Conservation (phyloP, 1,284 basidiomycete genomes). For the Marasmius sp. region DNA sequence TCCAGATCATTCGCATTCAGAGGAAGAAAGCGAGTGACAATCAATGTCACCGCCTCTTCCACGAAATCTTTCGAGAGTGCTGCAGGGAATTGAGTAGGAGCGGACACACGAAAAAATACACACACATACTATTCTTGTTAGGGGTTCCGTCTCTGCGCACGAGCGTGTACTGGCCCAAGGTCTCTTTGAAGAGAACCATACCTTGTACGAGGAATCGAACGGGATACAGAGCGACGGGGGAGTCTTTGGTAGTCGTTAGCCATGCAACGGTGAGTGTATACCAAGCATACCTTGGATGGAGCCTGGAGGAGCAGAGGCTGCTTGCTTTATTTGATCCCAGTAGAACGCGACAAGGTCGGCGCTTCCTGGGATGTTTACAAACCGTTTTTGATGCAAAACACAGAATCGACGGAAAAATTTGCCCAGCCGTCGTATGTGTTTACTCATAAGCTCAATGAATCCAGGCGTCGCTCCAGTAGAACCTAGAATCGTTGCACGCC, state of each 20-base stretch:
- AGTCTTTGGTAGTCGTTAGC: slow-evolving; percentile 31
- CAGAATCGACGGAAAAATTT: slow-evolving; percentile 78
- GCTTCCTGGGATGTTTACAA: slow-evolving; percentile 63
- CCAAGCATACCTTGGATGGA: slow-evolving; percentile 53
- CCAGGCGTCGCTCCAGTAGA: slow-evolving; percentile 26
- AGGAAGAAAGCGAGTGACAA: slow-evolving; percentile 83
- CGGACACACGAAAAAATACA: neutral
- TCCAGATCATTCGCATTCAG: slow-evolving; percentile 78
- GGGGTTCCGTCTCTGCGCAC: slow-evolving; percentile 55
- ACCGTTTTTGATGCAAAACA: slow-evolving; percentile 55
- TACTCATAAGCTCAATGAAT: slow-evolving; percentile 57
- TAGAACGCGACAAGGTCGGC: slow-evolving; percentile 71
- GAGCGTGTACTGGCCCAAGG: slow-evolving; percentile 71
- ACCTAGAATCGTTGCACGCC: slow-evolving; percentile 26
- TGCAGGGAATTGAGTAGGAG: slow-evolving; percentile 27
- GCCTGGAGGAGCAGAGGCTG: slow-evolving; percentile 52
- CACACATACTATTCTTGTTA: slow-evolving; percentile 57
- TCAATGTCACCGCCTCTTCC: slow-evolving; percentile 72
- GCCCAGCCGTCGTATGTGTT: slow-evolving; percentile 68
- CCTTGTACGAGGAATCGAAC: slow-evolving; percentile 83
- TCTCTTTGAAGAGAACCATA: slow-evolving; percentile 88
- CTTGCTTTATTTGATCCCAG: slow-evolving; percentile 74
- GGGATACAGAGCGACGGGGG: slow-evolving; percentile 60
- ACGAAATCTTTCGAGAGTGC: slow-evolving; percentile 78
- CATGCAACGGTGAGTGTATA: neutral